Base-by-base conservation (phyloP, 306 rosid species). In the Dryas alaskensis region DNA sequence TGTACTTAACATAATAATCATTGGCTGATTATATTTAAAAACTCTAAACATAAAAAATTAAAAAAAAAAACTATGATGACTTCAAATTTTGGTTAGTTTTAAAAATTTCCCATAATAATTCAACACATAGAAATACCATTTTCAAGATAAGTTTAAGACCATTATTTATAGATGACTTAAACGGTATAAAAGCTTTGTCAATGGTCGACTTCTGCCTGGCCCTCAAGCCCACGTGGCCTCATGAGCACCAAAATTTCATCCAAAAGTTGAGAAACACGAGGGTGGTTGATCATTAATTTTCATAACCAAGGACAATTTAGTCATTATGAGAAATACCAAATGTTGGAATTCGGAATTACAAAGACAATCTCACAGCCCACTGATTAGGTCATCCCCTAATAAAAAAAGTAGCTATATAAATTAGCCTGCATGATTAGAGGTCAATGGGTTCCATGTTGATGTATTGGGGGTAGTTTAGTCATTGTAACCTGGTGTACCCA, bases 151-250 rank as follows among this genome's bases (percentile, higher is more conserved):
- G 59, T 25, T 67, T 43, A 65, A 11, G n/a, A 66, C 4, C 53
- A 46, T 44, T 65, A 65, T 65, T 61, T 63, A 11, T 46, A 11
- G 61, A 45, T 63, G 73, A 70, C 67, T 65, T 65, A n/a, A n/a
- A 13, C 37, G 39, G 19, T 68, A 51, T 42, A 49, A 60, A 68
- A 43, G 27, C 45, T n/a, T 6, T 10, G 12, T 55, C 50, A 43
- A 43, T 39, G 65, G 64, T 60, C 37, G 64, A 27, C 74, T 61
- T n/a, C 8, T 3, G 10, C 49, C 19, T 13, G 27, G 44, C 54
- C 74, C 65, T 1, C 45, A 11, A 54, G 27, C 70, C 86, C 80
- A 77, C 83, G 83, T 81, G 88, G 83, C 64, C 46, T 42, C 59
- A 72, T 22, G 40, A 84, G 65, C 64, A 58, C 73, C 85, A 74